These are phyloP conservation scores for Filobasidium floriforme DNA, from an alignment of 768 basidiomycete genomes.

Conservation along the genomic window DNA sequence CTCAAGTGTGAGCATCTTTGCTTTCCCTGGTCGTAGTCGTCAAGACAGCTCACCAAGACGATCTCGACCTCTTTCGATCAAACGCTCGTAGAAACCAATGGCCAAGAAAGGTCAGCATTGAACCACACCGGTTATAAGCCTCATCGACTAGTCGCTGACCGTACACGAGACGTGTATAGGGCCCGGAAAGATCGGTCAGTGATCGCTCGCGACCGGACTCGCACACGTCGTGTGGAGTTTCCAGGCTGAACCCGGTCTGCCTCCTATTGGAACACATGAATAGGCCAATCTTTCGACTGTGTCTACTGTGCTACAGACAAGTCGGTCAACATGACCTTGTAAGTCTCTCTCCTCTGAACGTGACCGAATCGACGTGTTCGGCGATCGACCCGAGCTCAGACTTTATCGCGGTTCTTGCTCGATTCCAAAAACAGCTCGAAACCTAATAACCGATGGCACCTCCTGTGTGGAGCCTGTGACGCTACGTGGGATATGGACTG, in stretches of 20 bases:
- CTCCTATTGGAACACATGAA: not conserved
- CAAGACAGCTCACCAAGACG: too few relatives aligned
- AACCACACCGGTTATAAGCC: too few relatives aligned
- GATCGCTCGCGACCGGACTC: not conserved
- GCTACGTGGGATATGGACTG: constrained; percentile 7
- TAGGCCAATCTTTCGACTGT: constrained; percentile 4
- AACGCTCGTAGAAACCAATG: constrained; percentile 8
- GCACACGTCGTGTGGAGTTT: not conserved
- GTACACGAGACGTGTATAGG: not conserved
- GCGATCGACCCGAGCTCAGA: not conserved
- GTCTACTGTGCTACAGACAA: constrained; percentile 6
- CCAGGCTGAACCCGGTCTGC: not conserved
- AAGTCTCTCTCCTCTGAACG: not conserved
- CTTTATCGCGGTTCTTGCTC: not conserved
- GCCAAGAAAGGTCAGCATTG: not conserved
- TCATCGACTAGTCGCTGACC: too few relatives aligned
- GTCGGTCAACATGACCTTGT: constrained; percentile 5
- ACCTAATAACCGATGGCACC: constrained; percentile 5
- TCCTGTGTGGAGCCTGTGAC: constrained; percentile 1
- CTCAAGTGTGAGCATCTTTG: not conserved
- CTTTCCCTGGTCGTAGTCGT: not conserved
- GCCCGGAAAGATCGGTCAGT: not conserved
- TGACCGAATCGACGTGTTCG: not conserved
- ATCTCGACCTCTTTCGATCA: too few relatives aligned
- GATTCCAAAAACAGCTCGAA: not conserved